Evolutionary conservation across 352 stramenopile species (phyloP).

Genomic region (Globisporangium iwayamae): DNA sequence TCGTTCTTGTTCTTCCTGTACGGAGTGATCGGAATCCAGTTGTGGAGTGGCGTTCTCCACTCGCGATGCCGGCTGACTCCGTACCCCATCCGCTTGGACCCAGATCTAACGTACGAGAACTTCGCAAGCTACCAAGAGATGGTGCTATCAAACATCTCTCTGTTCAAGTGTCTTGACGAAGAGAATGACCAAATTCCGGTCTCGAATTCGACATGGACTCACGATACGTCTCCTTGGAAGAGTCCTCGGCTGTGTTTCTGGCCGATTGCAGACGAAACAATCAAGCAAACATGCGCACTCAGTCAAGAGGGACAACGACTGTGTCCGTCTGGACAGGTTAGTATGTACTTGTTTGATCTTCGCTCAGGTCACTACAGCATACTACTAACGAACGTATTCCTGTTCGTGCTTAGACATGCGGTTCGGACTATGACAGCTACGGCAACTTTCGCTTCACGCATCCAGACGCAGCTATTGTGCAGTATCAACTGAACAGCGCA

Average conservation of each 20-base stretch:
- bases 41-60: slow-evolving; percentile 73
- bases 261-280: slow-evolving; percentile 77
- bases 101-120: slow-evolving; percentile 23
- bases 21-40: slow-evolving; percentile 76
- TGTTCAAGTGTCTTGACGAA: slow-evolving; percentile 33
- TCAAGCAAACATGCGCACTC: slow-evolving; percentile 54
- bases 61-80: slow-evolving; percentile 67
- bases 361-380: not conserved
- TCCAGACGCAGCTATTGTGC: slow-evolving; percentile 29
- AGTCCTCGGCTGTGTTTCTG: slow-evolving; percentile 82
- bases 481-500: slow-evolving; percentile 29
- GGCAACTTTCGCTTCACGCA: slow-evolving; percentile 70
- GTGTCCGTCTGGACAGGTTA: slow-evolving; percentile 37
- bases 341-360: not conserved
- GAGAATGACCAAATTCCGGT: slow-evolving; percentile 32
- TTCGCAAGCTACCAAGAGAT: slow-evolving; percentile 31
- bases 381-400: not conserved
- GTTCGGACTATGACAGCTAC: slow-evolving; percentile 57
- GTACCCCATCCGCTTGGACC: slow-evolving; percentile 49
- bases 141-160: slow-evolving; percentile 33
- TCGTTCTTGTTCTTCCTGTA: slow-evolving; percentile 86
- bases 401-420: slow-evolving; percentile 30
- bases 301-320: slow-evolving; percentile 28
- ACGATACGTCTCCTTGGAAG: slow-evolving; percentile 49
- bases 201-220: slow-evolving; percentile 30